A percentile compares a stretch with the other conserved stretches of the same genome.
Evolutionary conservation across 768 basidiomycete genomes (phyloP).

Genomic region (Tylopilus vinaceipallidus): DNA sequence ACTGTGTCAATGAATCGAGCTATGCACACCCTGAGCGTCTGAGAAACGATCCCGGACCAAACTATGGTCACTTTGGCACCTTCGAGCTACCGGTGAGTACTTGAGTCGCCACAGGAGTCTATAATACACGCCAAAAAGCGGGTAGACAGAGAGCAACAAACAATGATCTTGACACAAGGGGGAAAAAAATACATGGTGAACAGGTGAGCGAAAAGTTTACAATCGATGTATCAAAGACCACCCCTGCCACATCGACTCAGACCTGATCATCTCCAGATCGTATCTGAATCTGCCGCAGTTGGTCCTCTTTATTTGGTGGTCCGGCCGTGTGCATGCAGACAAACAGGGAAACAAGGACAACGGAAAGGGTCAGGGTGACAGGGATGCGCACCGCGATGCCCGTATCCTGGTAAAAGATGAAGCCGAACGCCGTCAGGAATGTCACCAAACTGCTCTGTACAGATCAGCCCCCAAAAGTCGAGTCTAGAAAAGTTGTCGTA

Average conservation of each 20-base stretch:
- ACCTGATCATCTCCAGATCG: slow-evolving; percentile 1
- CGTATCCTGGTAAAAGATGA: slow-evolving; percentile 31
- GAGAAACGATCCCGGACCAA: too few relatives aligned
- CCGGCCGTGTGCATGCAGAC: slow-evolving; percentile 31
- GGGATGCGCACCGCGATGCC: slow-evolving; percentile 26
- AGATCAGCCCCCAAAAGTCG: neutral
- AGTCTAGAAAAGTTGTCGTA: neutral
- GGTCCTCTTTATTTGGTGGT: slow-evolving; percentile 17
- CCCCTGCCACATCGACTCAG: neutral
- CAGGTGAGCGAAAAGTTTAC: too few relatives aligned
- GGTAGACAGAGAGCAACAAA: too few relatives aligned
- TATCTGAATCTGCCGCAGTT: neutral
- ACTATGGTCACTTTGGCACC: too few relatives aligned
- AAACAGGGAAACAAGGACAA: slow-evolving; percentile 23
- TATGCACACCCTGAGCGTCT: too few relatives aligned
- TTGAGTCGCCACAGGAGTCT: too few relatives aligned
- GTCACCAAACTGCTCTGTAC: slow-evolving; percentile 29
- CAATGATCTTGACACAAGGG: too few relatives aligned
- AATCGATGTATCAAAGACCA: too few relatives aligned
- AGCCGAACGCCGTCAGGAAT: slow-evolving; percentile 33
- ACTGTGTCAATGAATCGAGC: too few relatives aligned
- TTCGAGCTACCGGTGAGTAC: too few relatives aligned
- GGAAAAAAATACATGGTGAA: too few relatives aligned
- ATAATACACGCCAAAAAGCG: too few relatives aligned
- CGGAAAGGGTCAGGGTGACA: slow-evolving; percentile 22